A percentile compares a stretch with the other conserved stretches of the same genome.
phyloP scores from a whole-genome alignment of 352 stramenopile species.

The Thraustotheca clavata region DNA sequence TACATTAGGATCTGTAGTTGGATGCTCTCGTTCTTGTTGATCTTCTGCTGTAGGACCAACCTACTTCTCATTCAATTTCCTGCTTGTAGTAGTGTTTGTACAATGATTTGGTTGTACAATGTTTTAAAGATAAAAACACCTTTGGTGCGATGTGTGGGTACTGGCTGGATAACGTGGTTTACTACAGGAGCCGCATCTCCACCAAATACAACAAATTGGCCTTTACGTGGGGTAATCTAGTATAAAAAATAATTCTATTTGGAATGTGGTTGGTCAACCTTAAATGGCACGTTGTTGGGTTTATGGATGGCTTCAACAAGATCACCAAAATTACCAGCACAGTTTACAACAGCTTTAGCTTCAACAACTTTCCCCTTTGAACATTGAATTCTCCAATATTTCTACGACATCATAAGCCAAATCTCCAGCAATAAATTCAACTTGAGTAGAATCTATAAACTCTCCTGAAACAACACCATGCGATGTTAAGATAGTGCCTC shows the following conservation, averaged over 20 bases:
- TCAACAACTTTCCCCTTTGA: constrained; percentile 23
- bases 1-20: constrained; percentile 27
- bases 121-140: constrained; percentile 56
- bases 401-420: background rate
- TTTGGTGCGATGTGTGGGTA: constrained; percentile 52
- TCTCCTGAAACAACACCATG: constrained; percentile 9
- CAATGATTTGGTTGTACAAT: constrained; percentile 49
- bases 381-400: constrained; percentile 10
- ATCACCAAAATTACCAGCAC: constrained; percentile 37
- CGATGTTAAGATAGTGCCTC: constrained; percentile 27
- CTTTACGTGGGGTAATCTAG: constrained; percentile 31
- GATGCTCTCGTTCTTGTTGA: constrained; percentile 38
- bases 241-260: background rate
- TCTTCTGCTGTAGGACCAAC: constrained; percentile 45
- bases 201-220: constrained; percentile 47
- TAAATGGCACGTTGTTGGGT: constrained; percentile 13
- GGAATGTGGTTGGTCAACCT: constrained; percentile 5
- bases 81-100: background rate
- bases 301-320: constrained; percentile 26
- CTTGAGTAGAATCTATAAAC: background rate
- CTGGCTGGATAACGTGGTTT: constrained; percentile 37
- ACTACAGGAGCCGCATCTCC: background rate
- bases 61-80: background rate
- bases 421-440: background rate
- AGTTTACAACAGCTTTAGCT: constrained; percentile 38